phyloP scores from a whole-genome alignment of 371 early-diverging fungal genomes.

The Saksenaea vasiformis region DNA sequence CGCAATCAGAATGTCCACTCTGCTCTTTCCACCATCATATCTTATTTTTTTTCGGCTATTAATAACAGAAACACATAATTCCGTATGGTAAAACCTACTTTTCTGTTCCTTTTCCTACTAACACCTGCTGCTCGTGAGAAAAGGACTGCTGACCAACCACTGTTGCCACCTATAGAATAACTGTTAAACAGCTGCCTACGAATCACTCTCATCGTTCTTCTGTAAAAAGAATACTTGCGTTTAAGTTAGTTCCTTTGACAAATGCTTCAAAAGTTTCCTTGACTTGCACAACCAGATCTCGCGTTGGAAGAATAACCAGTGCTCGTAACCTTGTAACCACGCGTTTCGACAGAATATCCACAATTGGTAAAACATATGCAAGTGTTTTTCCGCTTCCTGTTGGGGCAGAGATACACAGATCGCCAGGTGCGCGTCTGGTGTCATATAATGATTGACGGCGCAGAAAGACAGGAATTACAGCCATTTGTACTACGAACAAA shows the following conservation, averaged over 20 bases:
- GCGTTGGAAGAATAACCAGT: slow-evolving; percentile 87
- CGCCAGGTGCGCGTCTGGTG: slow-evolving; percentile 61
- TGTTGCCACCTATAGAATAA: slow-evolving; percentile 54
- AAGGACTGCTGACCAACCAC: slow-evolving; percentile 80
- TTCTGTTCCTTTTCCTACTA: slow-evolving; percentile 58
- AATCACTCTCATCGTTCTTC: neutral
- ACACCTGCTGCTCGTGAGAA: slow-evolving; percentile 69
- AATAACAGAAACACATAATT: neutral
- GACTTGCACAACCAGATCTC: slow-evolving; percentile 88
- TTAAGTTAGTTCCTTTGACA: slow-evolving; percentile 73
- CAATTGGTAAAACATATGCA: slow-evolving; percentile 95
- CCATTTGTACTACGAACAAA: slow-evolving; percentile 70
- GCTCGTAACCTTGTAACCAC: slow-evolving; percentile 80
- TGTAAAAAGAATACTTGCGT: slow-evolving; percentile 23
- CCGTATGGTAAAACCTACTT: slow-evolving; percentile 21
- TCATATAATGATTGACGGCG: slow-evolving; percentile 56
- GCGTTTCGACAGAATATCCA: slow-evolving; percentile 74
- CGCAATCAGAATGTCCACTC: slow-evolving; percentile 90
- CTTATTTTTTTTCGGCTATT: slow-evolving; percentile 18
- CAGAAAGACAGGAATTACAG: slow-evolving; percentile 81
- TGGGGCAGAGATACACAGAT: slow-evolving; percentile 93
- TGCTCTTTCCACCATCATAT: slow-evolving; percentile 61
- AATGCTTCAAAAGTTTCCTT: slow-evolving; percentile 80
- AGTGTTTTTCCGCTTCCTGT: slow-evolving; percentile 98
- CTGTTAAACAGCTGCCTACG: no score